Conservation (phyloP, 371 early-diverging fungal species). For the Mortierella sp. region DNA sequence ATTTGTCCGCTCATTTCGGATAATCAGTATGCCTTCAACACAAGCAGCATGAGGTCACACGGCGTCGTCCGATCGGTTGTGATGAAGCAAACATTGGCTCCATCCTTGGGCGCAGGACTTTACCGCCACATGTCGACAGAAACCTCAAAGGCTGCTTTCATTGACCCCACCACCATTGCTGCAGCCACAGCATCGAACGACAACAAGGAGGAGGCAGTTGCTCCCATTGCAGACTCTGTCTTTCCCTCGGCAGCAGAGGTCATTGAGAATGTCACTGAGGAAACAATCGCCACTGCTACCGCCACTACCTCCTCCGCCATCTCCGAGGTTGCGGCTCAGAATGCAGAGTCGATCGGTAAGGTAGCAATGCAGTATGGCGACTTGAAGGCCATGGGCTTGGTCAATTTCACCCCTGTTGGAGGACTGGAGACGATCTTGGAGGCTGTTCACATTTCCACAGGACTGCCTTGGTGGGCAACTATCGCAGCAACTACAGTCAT, state of each 20-base stretch:
- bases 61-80: conserved; percentile 19
- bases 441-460: conserved; percentile 81
- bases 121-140: conserved; percentile 52
- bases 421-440: conserved; percentile 82
- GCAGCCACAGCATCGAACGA: conserved; percentile 11
- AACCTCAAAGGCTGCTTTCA: conserved; percentile 34
- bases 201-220: conserved; percentile 13
- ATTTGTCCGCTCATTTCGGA: background rate
- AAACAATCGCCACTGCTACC: conserved; percentile 30
- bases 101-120: conserved; percentile 31
- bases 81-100: conserved; percentile 28
- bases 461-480: conserved; percentile 95
- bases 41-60: conserved; percentile 20
- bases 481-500: conserved; percentile 81
- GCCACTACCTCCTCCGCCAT: conserved; percentile 25
- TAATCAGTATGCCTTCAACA: conserved; percentile 26
- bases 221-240: conserved; percentile 16
- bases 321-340: conserved; percentile 52
- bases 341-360: conserved; percentile 60
- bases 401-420: conserved; percentile 84
- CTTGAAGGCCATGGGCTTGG: conserved; percentile 83
- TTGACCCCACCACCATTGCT: conserved; percentile 31
- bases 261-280: conserved; percentile 43
- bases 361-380: conserved; percentile 82
- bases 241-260: conserved; percentile 45